phyloP scores from a whole-genome alignment of 148 eudicot genomes.

The Heliosperma pusillum region DNA sequence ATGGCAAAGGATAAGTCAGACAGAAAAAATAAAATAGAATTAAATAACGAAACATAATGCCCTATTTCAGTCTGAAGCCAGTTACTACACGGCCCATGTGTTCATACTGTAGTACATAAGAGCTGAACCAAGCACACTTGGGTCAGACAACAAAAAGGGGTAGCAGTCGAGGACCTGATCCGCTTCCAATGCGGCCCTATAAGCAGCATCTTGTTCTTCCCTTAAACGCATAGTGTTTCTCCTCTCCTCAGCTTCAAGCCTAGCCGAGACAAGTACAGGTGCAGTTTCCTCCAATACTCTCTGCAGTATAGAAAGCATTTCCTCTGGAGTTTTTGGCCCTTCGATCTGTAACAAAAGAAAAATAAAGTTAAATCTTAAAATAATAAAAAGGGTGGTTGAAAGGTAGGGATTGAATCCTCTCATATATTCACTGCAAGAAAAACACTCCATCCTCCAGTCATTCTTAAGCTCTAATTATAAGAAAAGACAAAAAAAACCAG shows the following conservation, averaged over 20 bases:
- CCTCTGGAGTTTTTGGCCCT: conserved; percentile 86
- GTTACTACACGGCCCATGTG: too few relatives aligned
- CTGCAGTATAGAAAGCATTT: conserved; percentile 68
- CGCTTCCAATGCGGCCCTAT: conserved; percentile 91
- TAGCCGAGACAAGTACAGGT: conserved; percentile 85
- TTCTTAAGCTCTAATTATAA: too few relatives aligned
- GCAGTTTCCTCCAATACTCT: conserved; percentile 87
- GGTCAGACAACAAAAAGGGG: not conserved
- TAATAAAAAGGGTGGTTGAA: not conserved
- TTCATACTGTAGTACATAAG: too few relatives aligned
- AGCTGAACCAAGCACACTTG: too few relatives aligned
- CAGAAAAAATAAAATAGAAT: too few relatives aligned
- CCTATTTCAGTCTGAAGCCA: not conserved
- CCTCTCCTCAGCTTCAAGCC: conserved; percentile 95
- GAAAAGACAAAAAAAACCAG: not conserved
- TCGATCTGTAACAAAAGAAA: conserved; percentile 55
- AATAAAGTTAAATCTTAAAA: too few relatives aligned
- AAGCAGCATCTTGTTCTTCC: conserved; percentile 99
- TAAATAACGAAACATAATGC: too few relatives aligned
- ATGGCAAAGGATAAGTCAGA: not conserved
- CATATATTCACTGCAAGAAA: too few relatives aligned
- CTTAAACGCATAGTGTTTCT: conserved; percentile 77
- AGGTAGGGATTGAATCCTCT: not conserved
- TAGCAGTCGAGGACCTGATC: conserved; percentile 58
- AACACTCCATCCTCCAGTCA: too few relatives aligned